Evolutionary conservation across 176 grass and related monocot species (phyloP).

Genomic region (Metroxylon sagu): DNA sequence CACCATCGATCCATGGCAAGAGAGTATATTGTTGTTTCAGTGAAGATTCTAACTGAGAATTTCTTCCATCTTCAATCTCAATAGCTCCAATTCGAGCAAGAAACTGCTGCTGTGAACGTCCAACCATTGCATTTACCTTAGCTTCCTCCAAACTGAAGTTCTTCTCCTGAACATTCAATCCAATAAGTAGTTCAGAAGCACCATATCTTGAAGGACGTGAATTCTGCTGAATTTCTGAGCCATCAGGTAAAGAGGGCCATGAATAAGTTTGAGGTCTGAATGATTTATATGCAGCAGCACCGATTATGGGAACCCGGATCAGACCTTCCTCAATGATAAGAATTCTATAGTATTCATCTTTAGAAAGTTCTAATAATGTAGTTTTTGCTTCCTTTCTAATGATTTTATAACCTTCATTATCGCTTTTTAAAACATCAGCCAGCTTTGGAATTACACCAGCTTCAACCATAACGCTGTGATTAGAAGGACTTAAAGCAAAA

Average conservation of each 20-base stretch:
- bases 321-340: slow-evolving; percentile 60
- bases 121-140: slow-evolving; percentile 61
- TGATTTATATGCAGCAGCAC: slow-evolving; percentile 49
- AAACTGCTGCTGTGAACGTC: slow-evolving; percentile 65
- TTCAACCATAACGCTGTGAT: slow-evolving; percentile 46
- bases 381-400: slow-evolving; percentile 54
- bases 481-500: slow-evolving; percentile 38
- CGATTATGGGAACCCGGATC: slow-evolving; percentile 51
- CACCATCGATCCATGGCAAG: slow-evolving; percentile 57
- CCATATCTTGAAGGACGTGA: slow-evolving; percentile 57
- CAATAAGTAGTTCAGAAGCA: slow-evolving; percentile 70
- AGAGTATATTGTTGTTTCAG: slow-evolving; percentile 44
- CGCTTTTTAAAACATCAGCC: slow-evolving; percentile 43
- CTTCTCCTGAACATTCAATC: slow-evolving; percentile 36
- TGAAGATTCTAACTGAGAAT: slow-evolving; percentile 28
- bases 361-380: slow-evolving; percentile 40
- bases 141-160: slow-evolving; percentile 35
- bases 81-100: slow-evolving; percentile 64
- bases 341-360: slow-evolving; percentile 39
- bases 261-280: slow-evolving; percentile 52
- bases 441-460: slow-evolving; percentile 53
- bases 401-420: slow-evolving; percentile 48
- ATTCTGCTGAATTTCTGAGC: slow-evolving; percentile 46
- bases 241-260: slow-evolving; percentile 72
- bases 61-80: slow-evolving; percentile 52